Base-by-base conservation (phyloP, 176 grass and related monocot species). In the Thalia dealbata region DNA sequence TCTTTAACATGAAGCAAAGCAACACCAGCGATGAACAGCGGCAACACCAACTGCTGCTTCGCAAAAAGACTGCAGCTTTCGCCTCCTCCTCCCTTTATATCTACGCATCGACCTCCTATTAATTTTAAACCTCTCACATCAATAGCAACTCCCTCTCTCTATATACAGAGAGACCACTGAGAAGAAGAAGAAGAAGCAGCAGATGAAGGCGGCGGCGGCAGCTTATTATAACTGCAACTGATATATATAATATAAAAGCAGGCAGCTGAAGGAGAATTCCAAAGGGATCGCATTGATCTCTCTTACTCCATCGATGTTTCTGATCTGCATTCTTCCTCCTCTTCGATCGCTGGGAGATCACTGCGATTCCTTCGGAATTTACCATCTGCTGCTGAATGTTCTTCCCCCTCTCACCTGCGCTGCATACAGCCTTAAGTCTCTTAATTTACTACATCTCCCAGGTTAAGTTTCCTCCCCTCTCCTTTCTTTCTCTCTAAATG, bases 261-360 rank as follows among this genome's bases (percentile, higher is more conserved):
- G 81, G 84, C 88, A 90, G 84, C 87, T 56, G 78, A 77, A 82
- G 91, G 84, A 86, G 41, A 73, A 89, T 84, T 93, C 91, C 91
- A 93, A 93, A 93, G 91, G 91, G 91, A 93, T 93, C 91, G 87
- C 91, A 74, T 74, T 74, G 72, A 74, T 74, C 72, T 61, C 72
- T 35, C 70, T 54, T 0, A 25, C 1, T 61, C 24, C 21, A 2
- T 61, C 21, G 25, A 10, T 0, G 6, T 61, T 65, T 63, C 26
- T 22, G n/a, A n/a, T 29, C 25, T 32, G 4, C 6, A n/a, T 38
- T 2, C 4, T n/a, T 58, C 15, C 38, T 14, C 21, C 13, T 14
- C 12, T 38, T 3, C 25, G 50, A 7, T 19, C 10, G n/a, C n/a
- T 23, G 28, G 11, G 26, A 54, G 52, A 14, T 54, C 52, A 61